A percentile compares a stretch with the other conserved stretches of the same genome.
Evolutionary conservation across 805 yeast species (phyloP).

Genomic region (Aciculoconidium aculeatum): DNA sequence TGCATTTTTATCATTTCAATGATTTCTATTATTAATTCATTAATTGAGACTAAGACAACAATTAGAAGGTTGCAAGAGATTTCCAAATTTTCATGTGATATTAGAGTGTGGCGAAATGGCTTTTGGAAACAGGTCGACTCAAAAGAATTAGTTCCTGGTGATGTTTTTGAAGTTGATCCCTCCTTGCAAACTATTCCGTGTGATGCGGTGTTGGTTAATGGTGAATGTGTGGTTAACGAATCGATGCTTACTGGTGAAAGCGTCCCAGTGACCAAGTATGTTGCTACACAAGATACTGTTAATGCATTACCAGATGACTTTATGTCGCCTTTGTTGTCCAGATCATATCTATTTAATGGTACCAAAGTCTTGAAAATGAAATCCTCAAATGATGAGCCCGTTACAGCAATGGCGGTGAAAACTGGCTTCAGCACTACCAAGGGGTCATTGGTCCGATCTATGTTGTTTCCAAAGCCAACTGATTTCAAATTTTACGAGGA

Average conservation of each 20-base stretch:
- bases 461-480: slow-evolving; percentile 93
- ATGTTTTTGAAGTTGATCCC: slow-evolving; percentile 89
- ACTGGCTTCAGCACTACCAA: slow-evolving; percentile 96
- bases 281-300: slow-evolving; percentile 60
- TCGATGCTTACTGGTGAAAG: slow-evolving; percentile 98
- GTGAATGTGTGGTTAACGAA: slow-evolving; percentile 95
- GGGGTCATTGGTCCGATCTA: slow-evolving; percentile 88
- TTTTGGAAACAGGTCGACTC: slow-evolving; percentile 84
- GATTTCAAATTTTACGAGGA: slow-evolving; percentile 92
- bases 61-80: slow-evolving; percentile 66
- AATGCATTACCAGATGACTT: slow-evolving; percentile 52
- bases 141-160: slow-evolving; percentile 89
- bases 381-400: slow-evolving; percentile 65
- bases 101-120: slow-evolving; percentile 86
- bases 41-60: slow-evolving; percentile 79
- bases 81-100: slow-evolving; percentile 69
- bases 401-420: slow-evolving; percentile 79
- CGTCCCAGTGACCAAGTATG: slow-evolving; percentile 84
- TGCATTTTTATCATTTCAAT: slow-evolving; percentile 87
- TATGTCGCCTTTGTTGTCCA: slow-evolving; percentile 61
- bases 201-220: slow-evolving; percentile 79
- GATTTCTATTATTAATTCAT: slow-evolving; percentile 70
- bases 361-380: slow-evolving; percentile 84
- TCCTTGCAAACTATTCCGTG: slow-evolving; percentile 71
- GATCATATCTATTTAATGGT: slow-evolving; percentile 78